A percentile compares a stretch with the other conserved stretches of the same genome.
These are phyloP conservation scores for Aspergillus terreus DNA, from an alignment of 2,329 filamentous ascomycete species.

Conservation along the genomic window DNA sequence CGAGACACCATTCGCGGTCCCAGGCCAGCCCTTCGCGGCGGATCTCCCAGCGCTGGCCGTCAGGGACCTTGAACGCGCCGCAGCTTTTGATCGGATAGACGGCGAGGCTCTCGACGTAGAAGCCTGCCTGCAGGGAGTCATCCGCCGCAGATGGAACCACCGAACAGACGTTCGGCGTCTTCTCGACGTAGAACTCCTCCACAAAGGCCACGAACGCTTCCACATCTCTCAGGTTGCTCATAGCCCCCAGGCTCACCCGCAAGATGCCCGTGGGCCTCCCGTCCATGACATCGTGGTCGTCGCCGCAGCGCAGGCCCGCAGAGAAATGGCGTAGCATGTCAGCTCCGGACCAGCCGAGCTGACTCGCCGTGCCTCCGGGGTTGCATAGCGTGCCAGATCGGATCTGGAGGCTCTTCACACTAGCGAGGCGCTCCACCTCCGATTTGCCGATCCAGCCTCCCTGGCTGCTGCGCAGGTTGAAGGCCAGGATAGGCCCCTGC, in stretches of 20 bases:
- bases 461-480: slow-evolving; percentile 69
- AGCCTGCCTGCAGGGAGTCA: slow-evolving; percentile 18
- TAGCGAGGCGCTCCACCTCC: slow-evolving; percentile 83
- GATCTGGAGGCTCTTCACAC: slow-evolving; percentile 74
- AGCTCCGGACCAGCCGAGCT: slow-evolving; percentile 69
- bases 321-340: slow-evolving; percentile 85
- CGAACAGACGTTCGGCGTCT: slow-evolving; percentile 15
- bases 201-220: slow-evolving; percentile 68
- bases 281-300: slow-evolving; percentile 73
- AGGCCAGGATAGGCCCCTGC: slow-evolving; percentile 74
- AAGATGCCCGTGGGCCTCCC: slow-evolving; percentile 88
- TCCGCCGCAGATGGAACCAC: slow-evolving; percentile 13
- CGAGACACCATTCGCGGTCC: slow-evolving; percentile 95
- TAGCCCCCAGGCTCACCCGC: slow-evolving; percentile 80
- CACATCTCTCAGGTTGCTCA: slow-evolving; percentile 77
- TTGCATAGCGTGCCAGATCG: slow-evolving; percentile 90
- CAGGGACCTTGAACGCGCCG: slow-evolving; percentile 69
- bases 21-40: slow-evolving; percentile 79
- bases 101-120: slow-evolving; percentile 61
- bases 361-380: slow-evolving; percentile 75
- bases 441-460: slow-evolving; percentile 75
- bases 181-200: slow-evolving; percentile 61
- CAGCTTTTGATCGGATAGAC: slow-evolving; percentile 97
- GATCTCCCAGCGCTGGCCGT: slow-evolving; percentile 67
- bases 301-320: slow-evolving; percentile 77